Base-by-base conservation (phyloP, 1,284 basidiomycete species). In the Ustilago loliicola region DNA sequence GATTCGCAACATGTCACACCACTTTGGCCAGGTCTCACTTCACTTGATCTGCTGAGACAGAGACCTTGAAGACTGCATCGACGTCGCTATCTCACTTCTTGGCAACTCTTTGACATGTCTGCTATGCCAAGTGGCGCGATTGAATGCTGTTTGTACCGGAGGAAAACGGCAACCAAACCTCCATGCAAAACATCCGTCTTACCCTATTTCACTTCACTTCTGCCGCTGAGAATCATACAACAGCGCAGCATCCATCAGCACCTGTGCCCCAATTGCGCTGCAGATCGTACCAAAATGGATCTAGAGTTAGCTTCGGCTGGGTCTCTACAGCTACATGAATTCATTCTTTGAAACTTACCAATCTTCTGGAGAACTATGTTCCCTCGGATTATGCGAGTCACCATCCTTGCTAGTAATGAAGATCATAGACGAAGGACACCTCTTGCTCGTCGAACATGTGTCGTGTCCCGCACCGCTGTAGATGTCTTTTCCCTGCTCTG, bases 401-500 rank as follows among this genome's bases (percentile, higher is more conserved):
- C 75, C 75, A 42, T 77, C 75, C 56, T 71, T 77, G 66, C 75
- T 72, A 0, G 68, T 66, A 45, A 77, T 69, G 21, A 77, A 77
- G 29, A 77, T 55, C 75, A 77, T 77, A 17, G 70, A 67, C 13
- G 75, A 72, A 13, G 75, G 75, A 15, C 75, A 77, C 9, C 61
- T 55, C 52, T 72, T 77, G 42, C 68, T 72, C 1, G 75, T 77
- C 36, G 68, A 77, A 21, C 75, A 77, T 6, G 75, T 72, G n/a
- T 77, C 75, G 64, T 77, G 75, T 2, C 75, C 75, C 6, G 75
- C 75, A n/a, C 75, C 75, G 38, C 68, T 72, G 61, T 70, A 71
- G 32, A 77, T 63, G 38, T 77, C 75, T 21, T 64, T 11, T 9
- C 63, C 53, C 4, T 66, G 62, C 5, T 73, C 63, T n/a, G 42